phyloP scores from a whole-genome alignment of 1,284 basidiomycete species.

The Mycosarcoma maydis region DNA sequence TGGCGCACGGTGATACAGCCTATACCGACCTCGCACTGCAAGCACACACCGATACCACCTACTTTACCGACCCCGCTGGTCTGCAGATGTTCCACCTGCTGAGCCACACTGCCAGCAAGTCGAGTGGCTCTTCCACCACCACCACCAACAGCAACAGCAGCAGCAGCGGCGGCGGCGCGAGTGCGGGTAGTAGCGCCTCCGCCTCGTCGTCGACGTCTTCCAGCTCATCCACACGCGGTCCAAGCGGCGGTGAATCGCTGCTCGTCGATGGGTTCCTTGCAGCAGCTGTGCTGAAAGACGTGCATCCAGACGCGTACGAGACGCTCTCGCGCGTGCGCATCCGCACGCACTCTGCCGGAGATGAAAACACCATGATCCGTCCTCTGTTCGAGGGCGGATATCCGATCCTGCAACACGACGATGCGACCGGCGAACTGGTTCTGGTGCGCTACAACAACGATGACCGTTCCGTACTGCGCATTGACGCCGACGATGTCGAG shows the following conservation, averaged over 20 bases:
- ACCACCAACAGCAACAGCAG: too few species aligned
- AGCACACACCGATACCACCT: conserved; percentile 95
- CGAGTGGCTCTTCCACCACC: background rate
- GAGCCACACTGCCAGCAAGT: conserved; percentile 67
- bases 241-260: conserved; percentile 84
- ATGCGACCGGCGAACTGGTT: conserved; percentile 73
- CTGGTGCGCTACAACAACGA: conserved; percentile 95
- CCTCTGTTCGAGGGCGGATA: conserved; percentile 54
- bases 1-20: conserved; percentile 81
- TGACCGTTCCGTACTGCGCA: conserved; percentile 72
- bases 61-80: conserved; percentile 76
- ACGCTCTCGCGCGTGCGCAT: conserved; percentile 78
- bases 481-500: conserved; percentile 40
- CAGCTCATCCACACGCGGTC: conserved; percentile 68
- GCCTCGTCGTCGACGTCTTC: conserved; percentile 8
- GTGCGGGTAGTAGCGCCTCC: background rate
- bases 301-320: conserved; percentile 78
- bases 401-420: conserved; percentile 69
- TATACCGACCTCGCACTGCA: conserved; percentile 88
- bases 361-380: conserved; percentile 55
- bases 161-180: too few species aligned
- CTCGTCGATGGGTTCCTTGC: conserved; percentile 95
- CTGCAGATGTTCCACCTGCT: conserved; percentile 95
- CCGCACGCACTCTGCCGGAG: conserved; percentile 81
- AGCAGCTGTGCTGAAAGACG: conserved; percentile 79